These are phyloP conservation scores for Leishmania major DNA, from an alignment of 208 protist genomes.

Conservation along the genomic window DNA sequence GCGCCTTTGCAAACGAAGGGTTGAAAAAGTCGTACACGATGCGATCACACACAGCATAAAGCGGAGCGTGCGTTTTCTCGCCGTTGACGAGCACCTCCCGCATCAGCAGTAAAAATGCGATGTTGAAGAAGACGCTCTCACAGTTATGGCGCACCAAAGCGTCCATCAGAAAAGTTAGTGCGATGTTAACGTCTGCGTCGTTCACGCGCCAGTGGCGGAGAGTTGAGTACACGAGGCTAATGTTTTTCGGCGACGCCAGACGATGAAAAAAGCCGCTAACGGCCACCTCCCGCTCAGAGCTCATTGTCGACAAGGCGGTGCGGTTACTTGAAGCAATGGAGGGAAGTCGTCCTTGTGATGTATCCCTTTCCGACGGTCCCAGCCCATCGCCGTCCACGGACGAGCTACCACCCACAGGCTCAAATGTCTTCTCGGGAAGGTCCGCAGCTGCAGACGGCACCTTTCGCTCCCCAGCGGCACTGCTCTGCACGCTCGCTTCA, in stretches of 20 bases:
- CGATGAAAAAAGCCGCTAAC: constrained; percentile 74
- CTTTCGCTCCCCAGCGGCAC: background rate
- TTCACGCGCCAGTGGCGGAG: constrained; percentile 83
- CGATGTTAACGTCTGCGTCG: constrained; percentile 80
- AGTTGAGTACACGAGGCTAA: constrained; percentile 62
- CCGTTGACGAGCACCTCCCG: constrained; percentile 73
- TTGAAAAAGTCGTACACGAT: constrained; percentile 91
- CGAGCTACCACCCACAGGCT: background rate
- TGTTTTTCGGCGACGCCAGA: constrained; percentile 67
- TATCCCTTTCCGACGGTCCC: constrained; percentile 7
- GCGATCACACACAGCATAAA: constrained; percentile 80
- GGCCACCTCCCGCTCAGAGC: constrained; percentile 75
- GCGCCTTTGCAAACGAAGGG: constrained; percentile 59
- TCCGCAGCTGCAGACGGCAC: background rate
- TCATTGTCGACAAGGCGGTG: constrained; percentile 52
- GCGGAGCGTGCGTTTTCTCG: constrained; percentile 61
- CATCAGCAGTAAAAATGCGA: constrained; percentile 75
- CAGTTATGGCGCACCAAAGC: constrained; percentile 54
- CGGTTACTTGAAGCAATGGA: constrained; percentile 39
- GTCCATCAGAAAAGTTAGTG: constrained; percentile 74
- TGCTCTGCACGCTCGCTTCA: background rate
- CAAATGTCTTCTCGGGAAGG: constrained; percentile 8
- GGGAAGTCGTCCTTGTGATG: constrained; percentile 31
- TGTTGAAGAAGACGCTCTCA: constrained; percentile 71
- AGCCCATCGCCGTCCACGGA: constrained; percentile 13